Base-by-base conservation (phyloP, 306 rosid species). In the Vigna unguiculata region DNA sequence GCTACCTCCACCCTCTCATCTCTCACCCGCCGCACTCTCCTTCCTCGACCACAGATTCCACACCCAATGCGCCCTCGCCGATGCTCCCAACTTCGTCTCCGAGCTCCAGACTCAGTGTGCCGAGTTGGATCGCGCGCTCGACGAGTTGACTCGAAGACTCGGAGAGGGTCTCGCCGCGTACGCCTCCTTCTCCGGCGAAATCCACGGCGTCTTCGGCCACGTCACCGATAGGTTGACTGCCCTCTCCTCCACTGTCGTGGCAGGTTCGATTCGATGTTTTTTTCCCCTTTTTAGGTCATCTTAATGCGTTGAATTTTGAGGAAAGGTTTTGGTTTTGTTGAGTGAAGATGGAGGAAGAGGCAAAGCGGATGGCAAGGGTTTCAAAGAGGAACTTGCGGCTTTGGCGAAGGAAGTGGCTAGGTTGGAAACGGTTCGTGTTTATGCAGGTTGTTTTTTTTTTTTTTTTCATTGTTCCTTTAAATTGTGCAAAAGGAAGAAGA, bases 361-460 rank as follows among this genome's bases (percentile, higher is more conserved):
- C n/a, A 77, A 68, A 62, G 88, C 80, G 9, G 75, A 78, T 20
- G 90, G 74, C 41, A 84, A 86, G 86, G 78, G 86, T 47, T 78
- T 94, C 84, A 92, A 93, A 80, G 87, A 92, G 83, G 97, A 92
- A 78, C 90, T 94, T 61, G 90, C 92, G 64, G 87, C 96, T 17
- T 77, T 94, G 89, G 98, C 98, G 0, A 94, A 89, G 82, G 97
- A 94, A 82, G 95, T 94, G 82, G 93, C 96, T 13, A 91, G 91
- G 66, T 84, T 94, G 83, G 96, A 94, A 83, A 80, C 91, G 0
- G 93, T 94, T 80, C 96, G 96, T 78, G 78, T 85, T 24, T 94
- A 94, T 46, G 93, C 96, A 32, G 97, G 98, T 92, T 69, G 64
- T 83, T 72, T 54, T 4, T 28, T 28, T 14, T 19, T 49, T 34